Conservation (phyloP, 1,284 basidiomycete genomes). For the Peniophora sp. region DNA sequence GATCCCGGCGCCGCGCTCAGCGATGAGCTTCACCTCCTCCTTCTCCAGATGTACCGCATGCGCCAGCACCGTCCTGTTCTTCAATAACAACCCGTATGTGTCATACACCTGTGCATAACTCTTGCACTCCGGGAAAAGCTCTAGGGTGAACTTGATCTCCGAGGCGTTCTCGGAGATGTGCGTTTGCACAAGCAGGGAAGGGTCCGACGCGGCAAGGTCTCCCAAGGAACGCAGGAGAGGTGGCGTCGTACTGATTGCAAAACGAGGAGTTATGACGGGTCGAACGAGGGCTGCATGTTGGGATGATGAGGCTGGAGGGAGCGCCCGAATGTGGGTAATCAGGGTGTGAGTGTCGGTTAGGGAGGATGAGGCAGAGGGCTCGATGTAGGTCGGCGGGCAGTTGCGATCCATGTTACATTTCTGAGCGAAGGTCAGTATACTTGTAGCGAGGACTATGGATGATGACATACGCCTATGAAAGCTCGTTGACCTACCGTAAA, state of each 20-base stretch:
- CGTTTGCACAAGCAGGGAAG: constrained; percentile 78
- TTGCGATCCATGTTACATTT: constrained; percentile 95
- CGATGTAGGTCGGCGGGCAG: constrained; percentile 65
- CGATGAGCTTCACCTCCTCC: constrained; percentile 71
- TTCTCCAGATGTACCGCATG: constrained; percentile 82
- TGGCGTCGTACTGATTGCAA: constrained; percentile 86
- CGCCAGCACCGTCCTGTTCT: constrained; percentile 79
- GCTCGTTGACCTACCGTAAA: constrained; percentile 69
- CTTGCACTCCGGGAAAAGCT: constrained; percentile 53
- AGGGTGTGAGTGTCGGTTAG: constrained; percentile 56
- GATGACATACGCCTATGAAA: constrained; percentile 63
- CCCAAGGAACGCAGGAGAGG: constrained; percentile 66
- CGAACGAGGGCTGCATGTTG: constrained; percentile 54
- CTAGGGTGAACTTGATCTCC: constrained; percentile 66
- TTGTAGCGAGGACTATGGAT: not conserved
- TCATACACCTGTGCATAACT: constrained; percentile 83
- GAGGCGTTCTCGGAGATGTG: constrained; percentile 84
- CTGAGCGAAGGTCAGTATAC: constrained; percentile 25
- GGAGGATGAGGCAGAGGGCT: constrained; percentile 52
- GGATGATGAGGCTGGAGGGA: constrained; percentile 16
- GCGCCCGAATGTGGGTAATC: constrained; percentile 59
- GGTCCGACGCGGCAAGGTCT: constrained; percentile 44
- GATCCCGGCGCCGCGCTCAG: constrained; percentile 62
- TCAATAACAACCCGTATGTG: constrained; percentile 63
- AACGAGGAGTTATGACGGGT: constrained; percentile 90